A percentile compares a stretch with the other conserved stretches of the same genome.
phyloP scores from a whole-genome alignment of 2,329 filamentous ascomycete species.

The Cordyceps sp. region DNA sequence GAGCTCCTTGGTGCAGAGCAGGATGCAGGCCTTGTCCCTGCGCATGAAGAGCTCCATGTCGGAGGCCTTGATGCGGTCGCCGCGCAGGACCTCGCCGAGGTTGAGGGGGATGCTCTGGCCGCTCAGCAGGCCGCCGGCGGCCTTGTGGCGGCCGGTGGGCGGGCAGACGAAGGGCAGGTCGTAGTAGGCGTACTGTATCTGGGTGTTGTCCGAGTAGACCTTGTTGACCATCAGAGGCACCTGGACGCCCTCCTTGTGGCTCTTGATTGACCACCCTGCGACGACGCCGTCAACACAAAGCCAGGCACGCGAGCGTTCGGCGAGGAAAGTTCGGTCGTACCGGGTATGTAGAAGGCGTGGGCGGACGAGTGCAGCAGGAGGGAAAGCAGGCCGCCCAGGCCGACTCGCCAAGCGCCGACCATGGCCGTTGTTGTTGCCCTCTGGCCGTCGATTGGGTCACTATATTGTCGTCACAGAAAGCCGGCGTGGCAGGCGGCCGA shows the following conservation, averaged over 20 bases:
- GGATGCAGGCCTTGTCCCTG: constrained; percentile 54
- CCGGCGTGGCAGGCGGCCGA: too few relatives aligned
- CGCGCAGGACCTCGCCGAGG: constrained; percentile 71
- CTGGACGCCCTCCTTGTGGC: constrained; percentile 57
- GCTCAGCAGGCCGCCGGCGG: constrained; percentile 52
- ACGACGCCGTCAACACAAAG: background rate
- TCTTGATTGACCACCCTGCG: constrained; percentile 64
- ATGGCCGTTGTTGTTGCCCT: constrained; percentile 4
- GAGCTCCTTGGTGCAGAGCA: constrained; percentile 55
- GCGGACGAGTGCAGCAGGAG: constrained; percentile 19
- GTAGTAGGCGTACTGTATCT: constrained; percentile 83
- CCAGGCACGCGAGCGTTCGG: constrained; percentile 2
- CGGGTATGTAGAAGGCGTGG: constrained; percentile 72
- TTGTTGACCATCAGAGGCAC: constrained; percentile 86
- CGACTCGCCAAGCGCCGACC: constrained; percentile 12
- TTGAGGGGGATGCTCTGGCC: constrained; percentile 70
- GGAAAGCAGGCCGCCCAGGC: constrained; percentile 22
- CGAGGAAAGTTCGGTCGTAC: constrained; percentile 25
- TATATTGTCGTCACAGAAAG: too few relatives aligned
- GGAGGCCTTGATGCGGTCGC: constrained; percentile 70
- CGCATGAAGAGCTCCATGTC: constrained; percentile 71
- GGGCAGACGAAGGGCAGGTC: constrained; percentile 79
- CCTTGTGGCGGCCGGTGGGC: constrained; percentile 49
- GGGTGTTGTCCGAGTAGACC: constrained; percentile 75
- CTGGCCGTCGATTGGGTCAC: too few relatives aligned